Evolutionary conservation across 352 stramenopile genomes (phyloP).

Genomic region (Globisporangium recalcitrans): DNA sequence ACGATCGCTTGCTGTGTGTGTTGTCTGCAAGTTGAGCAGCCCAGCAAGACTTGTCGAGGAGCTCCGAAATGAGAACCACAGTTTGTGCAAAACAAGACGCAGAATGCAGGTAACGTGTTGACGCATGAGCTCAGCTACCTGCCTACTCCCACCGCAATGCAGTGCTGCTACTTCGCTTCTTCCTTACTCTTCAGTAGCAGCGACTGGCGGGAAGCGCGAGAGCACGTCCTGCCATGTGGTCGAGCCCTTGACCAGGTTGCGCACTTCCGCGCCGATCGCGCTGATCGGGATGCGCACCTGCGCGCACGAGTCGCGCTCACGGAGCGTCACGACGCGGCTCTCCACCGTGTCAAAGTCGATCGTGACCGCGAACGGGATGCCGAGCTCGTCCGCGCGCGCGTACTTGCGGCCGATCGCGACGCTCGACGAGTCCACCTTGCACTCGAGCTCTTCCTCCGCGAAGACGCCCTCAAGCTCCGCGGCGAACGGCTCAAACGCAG

Average conservation of each 20-base stretch:
- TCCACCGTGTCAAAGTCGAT: constrained; percentile 97
- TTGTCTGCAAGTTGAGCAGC: too few species aligned
- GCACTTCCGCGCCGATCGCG: constrained; percentile 77
- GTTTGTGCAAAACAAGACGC: neutral
- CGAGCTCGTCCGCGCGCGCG: constrained; percentile 96
- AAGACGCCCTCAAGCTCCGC: constrained; percentile 74
- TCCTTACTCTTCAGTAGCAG: constrained; percentile 24
- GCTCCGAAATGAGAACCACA: too few species aligned
- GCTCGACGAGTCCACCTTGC: constrained; percentile 94
- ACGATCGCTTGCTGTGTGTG: too few species aligned
- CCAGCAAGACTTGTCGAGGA: too few species aligned
- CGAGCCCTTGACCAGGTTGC: constrained; percentile 82
- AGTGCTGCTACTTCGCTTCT: neutral
- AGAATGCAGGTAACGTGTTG: neutral
- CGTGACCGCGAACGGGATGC: constrained; percentile 97
- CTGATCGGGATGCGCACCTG: constrained; percentile 93
- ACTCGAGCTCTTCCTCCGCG: constrained; percentile 64
- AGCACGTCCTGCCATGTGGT: constrained; percentile 80
- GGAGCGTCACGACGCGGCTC: constrained; percentile 93
- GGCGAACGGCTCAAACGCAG: constrained; percentile 77
- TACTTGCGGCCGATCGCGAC: constrained; percentile 96
- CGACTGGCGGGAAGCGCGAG: constrained; percentile 81
- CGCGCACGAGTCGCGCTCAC: constrained; percentile 95
- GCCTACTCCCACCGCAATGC: neutral
- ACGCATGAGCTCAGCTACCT: neutral